These are phyloP conservation scores for Noccaea bulbosa DNA, from an alignment of 345 rosid genomes.

Conservation along the genomic window DNA sequence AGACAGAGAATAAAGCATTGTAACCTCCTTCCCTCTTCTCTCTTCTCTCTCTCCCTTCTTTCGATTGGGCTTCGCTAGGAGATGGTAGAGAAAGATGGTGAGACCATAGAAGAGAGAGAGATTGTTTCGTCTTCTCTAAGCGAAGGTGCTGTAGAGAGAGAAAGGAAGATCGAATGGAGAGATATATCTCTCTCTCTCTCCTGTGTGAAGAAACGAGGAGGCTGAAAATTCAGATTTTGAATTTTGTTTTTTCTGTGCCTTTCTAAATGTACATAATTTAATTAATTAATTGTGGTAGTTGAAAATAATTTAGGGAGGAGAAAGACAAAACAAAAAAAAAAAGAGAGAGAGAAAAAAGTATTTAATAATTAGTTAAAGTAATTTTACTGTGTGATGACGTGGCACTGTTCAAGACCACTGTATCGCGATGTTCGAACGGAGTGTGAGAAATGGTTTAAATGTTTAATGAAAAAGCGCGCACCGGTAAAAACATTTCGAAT, in stretches of 20 bases:
- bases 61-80: slow-evolving; percentile 18
- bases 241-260: slow-evolving; percentile 30
- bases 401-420: slow-evolving; percentile 1
- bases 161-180: slow-evolving; percentile 15
- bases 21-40: neutral
- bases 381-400: slow-evolving; percentile 31
- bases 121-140: slow-evolving; percentile 77
- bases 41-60: slow-evolving; percentile 4
- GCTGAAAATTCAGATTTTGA: slow-evolving; percentile 41
- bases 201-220: slow-evolving; percentile 44
- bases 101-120: slow-evolving; percentile 40
- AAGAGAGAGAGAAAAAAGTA: neutral
- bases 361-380: neutral
- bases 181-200: slow-evolving; percentile 25
- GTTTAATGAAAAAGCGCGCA: slow-evolving; percentile 13
- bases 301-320: slow-evolving; percentile 33
- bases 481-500: neutral
- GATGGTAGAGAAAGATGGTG: slow-evolving; percentile 33
- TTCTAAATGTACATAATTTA: neutral
- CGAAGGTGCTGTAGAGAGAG: slow-evolving; percentile 56
- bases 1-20: slow-evolving; percentile 53
- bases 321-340: slow-evolving; percentile 27
- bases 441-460: neutral
- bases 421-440: neutral
- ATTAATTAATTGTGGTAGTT: slow-evolving; percentile 40